Conservation (phyloP, 2,329 filamentous ascomycete genomes). For the Biscogniauxia mediterranea region DNA sequence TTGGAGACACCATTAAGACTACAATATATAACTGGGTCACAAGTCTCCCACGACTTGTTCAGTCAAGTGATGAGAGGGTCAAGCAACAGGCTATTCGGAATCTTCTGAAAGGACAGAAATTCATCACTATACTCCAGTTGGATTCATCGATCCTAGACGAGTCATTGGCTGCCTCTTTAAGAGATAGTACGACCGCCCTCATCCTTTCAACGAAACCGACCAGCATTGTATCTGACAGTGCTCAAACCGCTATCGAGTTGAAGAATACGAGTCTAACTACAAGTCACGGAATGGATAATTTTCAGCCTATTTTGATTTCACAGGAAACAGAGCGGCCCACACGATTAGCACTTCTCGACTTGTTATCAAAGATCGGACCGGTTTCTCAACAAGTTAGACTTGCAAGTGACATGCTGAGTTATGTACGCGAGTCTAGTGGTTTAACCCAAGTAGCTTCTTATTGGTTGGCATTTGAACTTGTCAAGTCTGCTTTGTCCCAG, state of each 20-base stretch:
- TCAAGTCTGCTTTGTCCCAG: conserved; percentile 55
- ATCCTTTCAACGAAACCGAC: conserved; percentile 34
- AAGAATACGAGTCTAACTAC: conserved; percentile 29
- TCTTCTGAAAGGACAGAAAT: conserved; percentile 68
- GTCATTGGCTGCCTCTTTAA: conserved; percentile 64
- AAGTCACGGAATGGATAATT: conserved; percentile 35
- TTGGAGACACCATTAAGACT: conserved; percentile 64
- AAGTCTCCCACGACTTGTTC: conserved; percentile 78
- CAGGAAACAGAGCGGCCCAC: conserved; percentile 67
- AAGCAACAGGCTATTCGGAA: conserved; percentile 73
- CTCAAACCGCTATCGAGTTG: conserved; percentile 29
- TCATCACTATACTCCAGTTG: conserved; percentile 62
- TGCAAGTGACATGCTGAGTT: conserved; percentile 63
- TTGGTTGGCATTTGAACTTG: conserved; percentile 75
- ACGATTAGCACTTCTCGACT: conserved; percentile 52
- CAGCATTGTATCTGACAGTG: conserved; percentile 34
- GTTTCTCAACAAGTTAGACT: conserved; percentile 60
- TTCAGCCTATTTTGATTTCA: conserved; percentile 60
- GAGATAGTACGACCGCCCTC: conserved; percentile 65
- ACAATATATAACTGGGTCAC: conserved; percentile 79
- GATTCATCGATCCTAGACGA: conserved; percentile 67
- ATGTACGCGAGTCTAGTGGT: conserved; percentile 56
- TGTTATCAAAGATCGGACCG: conserved; percentile 56
- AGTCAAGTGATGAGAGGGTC: conserved; percentile 74
- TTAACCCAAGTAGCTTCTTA: conserved; percentile 66